Evolutionary conservation across 2,329 filamentous ascomycete species (phyloP), one percentile per base, ranked within the genome.

Genomic region (Mariannaea sp.): DNA sequence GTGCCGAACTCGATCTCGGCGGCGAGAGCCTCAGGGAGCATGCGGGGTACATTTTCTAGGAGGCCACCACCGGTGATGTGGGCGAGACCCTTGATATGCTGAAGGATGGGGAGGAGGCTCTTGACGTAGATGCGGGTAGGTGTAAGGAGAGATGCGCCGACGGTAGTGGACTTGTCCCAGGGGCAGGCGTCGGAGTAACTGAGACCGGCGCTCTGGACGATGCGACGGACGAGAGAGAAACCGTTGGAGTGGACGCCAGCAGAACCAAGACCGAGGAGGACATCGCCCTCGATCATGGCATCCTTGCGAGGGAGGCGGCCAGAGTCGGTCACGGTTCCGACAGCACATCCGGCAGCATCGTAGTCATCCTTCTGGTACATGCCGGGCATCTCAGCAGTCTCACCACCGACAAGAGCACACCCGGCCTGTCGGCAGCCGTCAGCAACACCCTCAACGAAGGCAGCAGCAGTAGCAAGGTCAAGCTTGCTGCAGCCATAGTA

Each of bases 351-450:
- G 17, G 91, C 92, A 7, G 92, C 92, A 66, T 99, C 94, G 71
- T 97, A 99, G 68, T 95, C 90, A 43, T 91, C 89, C 47, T 83
- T 85, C 59, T 87, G 80, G 76, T 96, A 97, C 79, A 97, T 90
- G 49, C 92, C 92, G 0, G 93, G 93, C 94, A 99, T 97, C 75
- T 99, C 94, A 6, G 94, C 94, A 1, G 94, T 99, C 75, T 99
- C 94, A 38, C 94, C 94, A 32, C 94, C 94, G n/a, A 97, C 89
- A 3, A 99, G 82, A 13, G 92, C 92, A 68, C 93, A 96, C 38
- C 88, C 88, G 1, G 93, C 85, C 67, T 92, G 84, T 55, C 85
- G 84, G 75, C 94, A 99, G 41, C 94, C 94, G 24, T 87, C 82
- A 2, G 92, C 92, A 3, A 99, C 92, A 58, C 94, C 92, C 67